These are phyloP conservation scores for Fomitopsis schrenkii DNA, from an alignment of 1,284 basidiomycete species.

Conservation along the genomic window DNA sequence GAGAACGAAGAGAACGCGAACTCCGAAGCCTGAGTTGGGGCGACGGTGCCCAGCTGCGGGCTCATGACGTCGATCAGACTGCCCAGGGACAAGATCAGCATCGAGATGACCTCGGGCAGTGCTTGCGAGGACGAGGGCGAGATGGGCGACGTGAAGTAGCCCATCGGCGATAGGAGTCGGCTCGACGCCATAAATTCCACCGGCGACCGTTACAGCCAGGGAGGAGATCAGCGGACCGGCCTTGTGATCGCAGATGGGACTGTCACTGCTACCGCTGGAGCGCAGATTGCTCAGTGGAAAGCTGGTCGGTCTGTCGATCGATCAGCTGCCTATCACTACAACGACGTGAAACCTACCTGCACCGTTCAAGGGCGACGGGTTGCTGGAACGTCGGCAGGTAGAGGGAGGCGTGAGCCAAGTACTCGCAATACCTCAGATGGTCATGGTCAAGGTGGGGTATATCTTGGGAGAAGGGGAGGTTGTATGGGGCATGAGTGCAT, in stretches of 20 bases:
- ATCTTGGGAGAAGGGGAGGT: slow-evolving; percentile 51
- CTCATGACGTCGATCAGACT: slow-evolving; percentile 6
- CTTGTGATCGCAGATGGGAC: slow-evolving; percentile 8
- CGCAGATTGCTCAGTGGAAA: slow-evolving; percentile 30
- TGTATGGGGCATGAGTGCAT: slow-evolving; percentile 65
- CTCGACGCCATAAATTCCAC: slow-evolving; percentile 34
- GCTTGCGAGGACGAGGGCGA: slow-evolving; percentile 21
- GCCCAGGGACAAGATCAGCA: slow-evolving; percentile 19
- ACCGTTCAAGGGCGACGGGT: slow-evolving; percentile 35
- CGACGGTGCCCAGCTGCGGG: slow-evolving; percentile 12
- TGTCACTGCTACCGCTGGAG: slow-evolving; percentile 5
- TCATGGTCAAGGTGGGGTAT: slow-evolving; percentile 34
- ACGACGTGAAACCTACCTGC: slow-evolving; percentile 15
- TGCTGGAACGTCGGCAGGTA: slow-evolving; percentile 32
- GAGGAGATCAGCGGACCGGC: slow-evolving; percentile 33
- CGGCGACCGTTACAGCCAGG: slow-evolving; percentile 34
- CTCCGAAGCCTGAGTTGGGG: slow-evolving; percentile 13
- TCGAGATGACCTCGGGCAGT: slow-evolving; percentile 22
- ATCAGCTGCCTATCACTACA: slow-evolving; percentile 5
- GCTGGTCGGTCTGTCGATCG: slow-evolving; percentile 36
- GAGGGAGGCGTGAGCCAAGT: slow-evolving; percentile 27
- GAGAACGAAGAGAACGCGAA: slow-evolving; percentile 30
- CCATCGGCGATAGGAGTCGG: slow-evolving; percentile 28
- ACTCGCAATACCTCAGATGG: slow-evolving; percentile 34
- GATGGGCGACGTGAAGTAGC: slow-evolving; percentile 19